Base-by-base conservation (phyloP, 2,329 filamentous ascomycete genomes). In the Lecanosticta acicola region DNA sequence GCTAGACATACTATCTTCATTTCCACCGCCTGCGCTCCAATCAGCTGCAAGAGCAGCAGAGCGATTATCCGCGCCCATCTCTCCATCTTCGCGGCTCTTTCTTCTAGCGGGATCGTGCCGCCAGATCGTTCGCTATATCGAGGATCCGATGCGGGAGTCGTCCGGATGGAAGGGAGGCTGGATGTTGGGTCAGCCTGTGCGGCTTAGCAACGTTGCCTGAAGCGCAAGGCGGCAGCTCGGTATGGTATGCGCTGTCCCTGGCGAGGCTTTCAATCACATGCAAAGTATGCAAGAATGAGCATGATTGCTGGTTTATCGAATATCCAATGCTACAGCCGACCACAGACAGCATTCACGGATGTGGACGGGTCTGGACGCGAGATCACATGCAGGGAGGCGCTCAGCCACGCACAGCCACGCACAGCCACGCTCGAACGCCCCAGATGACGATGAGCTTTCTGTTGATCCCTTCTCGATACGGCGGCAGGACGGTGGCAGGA, bases 1-100 rank as follows among this genome's bases (percentile, higher is more conserved):
- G 36, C 11, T 21, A 11, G 33, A 51, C 62, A 38, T 62, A 65
- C 62, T 38, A 65, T 59, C 48, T 58, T 48, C 53, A 61, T 57
- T 41, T 65, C 61, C 16, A 56, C 61, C 38, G 57, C 61, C 10
- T 48, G 46, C 13, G 49, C 56, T 8, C 50, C 50, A 17, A 59
- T 38, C 14, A 60, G 50, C 56, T 59, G 56, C 48, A 59, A 34
- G 19, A 62, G 58, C 53, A 62, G 57, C 51, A 59, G 39, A 35
- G 53, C 55, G 37, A 51, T 51, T 32, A 58, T 34, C 42, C 50
- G 53, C 41, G 50, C 33, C 59, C 62, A 63, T 55, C 54, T 55
- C 50, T 51, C 52, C 62, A 65, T 64, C 24, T 17, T 58, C 32
- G 14, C 20, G 8, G 7, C 24, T 29, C 24, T 29, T 29, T 29